phyloP scores from a whole-genome alignment of 495 filamentous ascomycete species.

The Symbiotaphrina buchneri region DNA sequence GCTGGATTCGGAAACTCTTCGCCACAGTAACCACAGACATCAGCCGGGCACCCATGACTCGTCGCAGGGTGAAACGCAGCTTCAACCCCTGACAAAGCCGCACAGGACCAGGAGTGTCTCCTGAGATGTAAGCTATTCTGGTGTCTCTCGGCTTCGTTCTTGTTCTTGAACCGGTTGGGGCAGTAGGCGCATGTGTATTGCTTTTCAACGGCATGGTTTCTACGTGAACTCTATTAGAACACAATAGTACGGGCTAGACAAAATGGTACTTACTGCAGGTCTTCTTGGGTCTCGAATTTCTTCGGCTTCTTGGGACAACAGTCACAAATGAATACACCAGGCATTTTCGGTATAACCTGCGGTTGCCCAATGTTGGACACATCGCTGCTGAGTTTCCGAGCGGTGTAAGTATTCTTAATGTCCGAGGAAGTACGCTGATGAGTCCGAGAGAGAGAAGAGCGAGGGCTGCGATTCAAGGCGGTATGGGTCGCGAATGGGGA shows the following conservation, averaged over 20 bases:
- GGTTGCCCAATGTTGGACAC: constrained; percentile 7
- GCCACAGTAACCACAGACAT: constrained; percentile 90
- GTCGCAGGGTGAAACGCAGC: constrained; percentile 69
- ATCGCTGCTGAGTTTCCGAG: constrained; percentile 11
- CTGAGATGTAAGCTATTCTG: constrained; percentile 92
- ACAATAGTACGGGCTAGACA: not conserved
- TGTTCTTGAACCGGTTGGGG: constrained; percentile 95
- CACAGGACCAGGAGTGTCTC: constrained; percentile 95
- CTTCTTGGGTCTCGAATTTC: constrained; percentile 76
- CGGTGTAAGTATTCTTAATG: constrained; percentile 4
- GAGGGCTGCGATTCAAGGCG: constrained; percentile 37
- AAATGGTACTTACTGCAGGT: constrained; percentile 69
- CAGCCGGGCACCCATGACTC: constrained; percentile 23
- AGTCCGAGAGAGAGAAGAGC: constrained; percentile 4
- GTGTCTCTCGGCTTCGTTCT: constrained; percentile 94
- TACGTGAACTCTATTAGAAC: constrained; percentile 9
- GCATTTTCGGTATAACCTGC: constrained; percentile 16
- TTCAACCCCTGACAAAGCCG: constrained; percentile 46
- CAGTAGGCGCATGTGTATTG: constrained; percentile 89
- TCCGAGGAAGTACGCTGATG: constrained; percentile 3
- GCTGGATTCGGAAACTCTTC: constrained; percentile 65
- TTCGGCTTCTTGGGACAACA: constrained; percentile 98
- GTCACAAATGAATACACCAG: constrained; percentile 58
- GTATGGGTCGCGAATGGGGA: constrained; percentile 37
- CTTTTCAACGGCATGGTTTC: constrained; percentile 78